Percentiles rank a stretch among this genome's conserved stretches.
Conservation (phyloP, 75 land plant species). For the Selaginella tamariscina region DNA sequence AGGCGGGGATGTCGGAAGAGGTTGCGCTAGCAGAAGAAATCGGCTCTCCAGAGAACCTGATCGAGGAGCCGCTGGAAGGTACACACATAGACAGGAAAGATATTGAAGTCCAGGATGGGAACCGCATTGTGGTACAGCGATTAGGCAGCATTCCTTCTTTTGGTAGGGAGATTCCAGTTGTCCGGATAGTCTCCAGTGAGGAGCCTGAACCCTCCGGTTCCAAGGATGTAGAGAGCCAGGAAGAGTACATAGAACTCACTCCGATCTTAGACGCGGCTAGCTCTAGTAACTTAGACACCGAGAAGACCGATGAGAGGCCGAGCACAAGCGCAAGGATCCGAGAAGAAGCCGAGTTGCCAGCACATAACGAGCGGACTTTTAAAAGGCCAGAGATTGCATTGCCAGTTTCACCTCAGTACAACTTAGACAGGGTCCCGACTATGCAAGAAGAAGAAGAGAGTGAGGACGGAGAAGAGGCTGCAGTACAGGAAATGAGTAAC, state of each 20-base stretch:
- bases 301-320: neutral
- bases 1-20: neutral
- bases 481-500: neutral
- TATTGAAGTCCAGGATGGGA: neutral
- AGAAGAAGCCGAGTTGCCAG: neutral
- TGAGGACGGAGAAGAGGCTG: neutral
- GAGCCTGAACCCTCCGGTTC: neutral
- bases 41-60: neutral
- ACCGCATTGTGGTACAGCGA: neutral
- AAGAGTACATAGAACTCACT: too few species aligned
- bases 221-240: neutral
- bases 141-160: neutral
- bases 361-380: neutral
- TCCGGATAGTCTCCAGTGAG: neutral
- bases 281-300: neutral
- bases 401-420: neutral
- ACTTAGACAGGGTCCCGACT: neutral
- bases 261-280: neutral
- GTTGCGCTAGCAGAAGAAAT: neutral
- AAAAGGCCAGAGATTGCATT: neutral
- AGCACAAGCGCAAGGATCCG: neutral
- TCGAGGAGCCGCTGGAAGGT: constrained; percentile 4
- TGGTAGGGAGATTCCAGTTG: neutral
- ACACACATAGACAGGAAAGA: neutral
- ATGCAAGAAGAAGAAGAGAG: neutral